Percentiles rank a stretch among this genome's conserved stretches.
phyloP scores from a whole-genome alignment of 768 basidiomycete species.

The Suillus variegatus region DNA sequence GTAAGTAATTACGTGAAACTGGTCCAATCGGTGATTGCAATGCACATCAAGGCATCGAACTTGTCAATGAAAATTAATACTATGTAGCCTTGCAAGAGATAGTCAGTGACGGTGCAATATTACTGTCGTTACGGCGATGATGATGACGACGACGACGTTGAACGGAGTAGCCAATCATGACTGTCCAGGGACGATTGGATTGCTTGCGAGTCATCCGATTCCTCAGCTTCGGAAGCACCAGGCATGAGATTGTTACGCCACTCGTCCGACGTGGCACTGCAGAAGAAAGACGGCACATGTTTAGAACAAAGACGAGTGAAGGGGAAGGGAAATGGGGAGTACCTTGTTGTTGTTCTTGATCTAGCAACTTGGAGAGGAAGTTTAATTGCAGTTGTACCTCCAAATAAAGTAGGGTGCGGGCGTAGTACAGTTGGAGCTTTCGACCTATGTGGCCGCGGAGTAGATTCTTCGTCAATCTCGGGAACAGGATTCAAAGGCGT shows the following conservation, averaged over 20 bases:
- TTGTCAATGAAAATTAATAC: neutral
- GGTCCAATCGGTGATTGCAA: neutral
- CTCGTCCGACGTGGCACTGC: constrained; percentile 6
- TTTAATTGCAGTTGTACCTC: neutral
- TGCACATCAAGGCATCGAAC: neutral
- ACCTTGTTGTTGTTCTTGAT: constrained; percentile 17
- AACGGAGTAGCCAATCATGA: constrained; percentile 18
- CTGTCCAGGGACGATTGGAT: constrained; percentile 1
- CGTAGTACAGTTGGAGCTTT: neutral
- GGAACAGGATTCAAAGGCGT: neutral
- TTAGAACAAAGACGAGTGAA: neutral
- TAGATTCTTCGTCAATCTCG: constrained; percentile 20
- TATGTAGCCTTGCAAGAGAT: neutral
- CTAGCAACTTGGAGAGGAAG: constrained; percentile 24
- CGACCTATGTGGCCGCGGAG: constrained; percentile 24
- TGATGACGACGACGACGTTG: constrained; percentile 6
- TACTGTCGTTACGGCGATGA: neutral
- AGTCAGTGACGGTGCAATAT: neutral
- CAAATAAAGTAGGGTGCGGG: neutral
- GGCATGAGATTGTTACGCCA: constrained; percentile 18
- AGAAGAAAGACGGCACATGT: neutral
- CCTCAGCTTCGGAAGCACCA: constrained; percentile 7
- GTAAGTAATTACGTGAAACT: neutral
- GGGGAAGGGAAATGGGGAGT: constrained; percentile 2
- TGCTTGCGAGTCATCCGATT: constrained; percentile 24